These are phyloP conservation scores for Dittrichia graveolens DNA, from an alignment of 129 eudicot species.

Conservation along the genomic window DNA sequence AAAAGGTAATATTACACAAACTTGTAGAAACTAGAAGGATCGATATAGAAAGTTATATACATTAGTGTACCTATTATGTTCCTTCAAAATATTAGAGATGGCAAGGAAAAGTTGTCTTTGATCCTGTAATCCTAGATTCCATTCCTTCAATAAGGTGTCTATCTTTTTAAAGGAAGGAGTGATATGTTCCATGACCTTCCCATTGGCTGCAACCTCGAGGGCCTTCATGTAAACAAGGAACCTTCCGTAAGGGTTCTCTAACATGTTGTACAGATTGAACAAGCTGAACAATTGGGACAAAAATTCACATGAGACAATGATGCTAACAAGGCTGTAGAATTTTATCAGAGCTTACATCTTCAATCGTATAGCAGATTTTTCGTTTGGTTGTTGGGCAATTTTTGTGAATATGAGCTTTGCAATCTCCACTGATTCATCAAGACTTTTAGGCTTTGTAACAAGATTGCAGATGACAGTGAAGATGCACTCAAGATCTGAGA, in stretches of 20 bases:
- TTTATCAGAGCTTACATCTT: conserved; percentile 73
- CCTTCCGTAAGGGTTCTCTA: conserved; percentile 79
- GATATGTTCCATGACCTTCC: conserved; percentile 68
- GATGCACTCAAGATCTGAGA: conserved; percentile 81
- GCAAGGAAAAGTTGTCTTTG: conserved; percentile 72
- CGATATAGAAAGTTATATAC: neutral
- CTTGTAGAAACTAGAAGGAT: neutral
- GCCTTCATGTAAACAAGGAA: conserved; percentile 86
- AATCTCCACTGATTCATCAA: conserved; percentile 77
- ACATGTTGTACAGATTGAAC: conserved; percentile 82
- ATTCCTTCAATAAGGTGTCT: conserved; percentile 75
- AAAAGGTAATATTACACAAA: neutral
- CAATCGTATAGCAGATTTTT: conserved; percentile 77
- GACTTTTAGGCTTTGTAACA: conserved; percentile 74
- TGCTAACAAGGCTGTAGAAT: neutral
- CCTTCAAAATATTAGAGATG: conserved; percentile 72
- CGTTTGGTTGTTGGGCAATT: conserved; percentile 71
- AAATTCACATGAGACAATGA: neutral
- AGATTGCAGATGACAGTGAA: conserved; percentile 87
- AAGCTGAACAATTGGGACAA: conserved; percentile 45
- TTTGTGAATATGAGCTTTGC: conserved; percentile 76
- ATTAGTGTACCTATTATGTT: conserved; percentile 60
- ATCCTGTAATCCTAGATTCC: conserved; percentile 82
- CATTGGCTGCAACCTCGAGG: conserved; percentile 68
- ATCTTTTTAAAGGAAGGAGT: conserved; percentile 67